These are phyloP conservation scores for Zygoascus flipseniorum DNA, from an alignment of 805 yeast genomes.

Conservation along the genomic window DNA sequence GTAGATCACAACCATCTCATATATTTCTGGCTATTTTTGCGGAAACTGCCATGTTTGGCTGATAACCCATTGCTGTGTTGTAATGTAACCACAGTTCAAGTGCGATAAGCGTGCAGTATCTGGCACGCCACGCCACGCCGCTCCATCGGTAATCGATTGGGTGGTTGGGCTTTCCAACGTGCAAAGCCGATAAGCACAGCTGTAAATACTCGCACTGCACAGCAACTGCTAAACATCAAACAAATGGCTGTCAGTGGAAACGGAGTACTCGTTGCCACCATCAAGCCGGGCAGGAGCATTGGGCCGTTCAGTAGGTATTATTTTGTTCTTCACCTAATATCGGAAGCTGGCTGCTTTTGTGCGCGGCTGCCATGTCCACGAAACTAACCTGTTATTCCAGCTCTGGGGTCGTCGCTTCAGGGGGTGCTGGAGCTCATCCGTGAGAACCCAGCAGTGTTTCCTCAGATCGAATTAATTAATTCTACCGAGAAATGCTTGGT, in stretches of 20 bases:
- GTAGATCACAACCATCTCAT: too few relatives aligned
- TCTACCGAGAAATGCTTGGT: constrained; percentile 8
- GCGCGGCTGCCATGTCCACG: too few relatives aligned
- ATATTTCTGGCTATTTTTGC: too few relatives aligned
- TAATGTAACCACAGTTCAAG: too few relatives aligned
- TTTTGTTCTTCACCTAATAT: not conserved
- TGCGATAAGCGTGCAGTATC: not conserved
- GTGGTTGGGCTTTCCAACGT: not conserved
- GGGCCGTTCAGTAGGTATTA: constrained; percentile 10
- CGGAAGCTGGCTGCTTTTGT: too few relatives aligned
- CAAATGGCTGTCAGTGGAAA: constrained; percentile 2
- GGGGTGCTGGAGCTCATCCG: constrained; percentile 10
- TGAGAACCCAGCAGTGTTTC: constrained; percentile 9
- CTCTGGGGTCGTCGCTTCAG: constrained; percentile 15
- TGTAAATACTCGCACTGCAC: too few relatives aligned
- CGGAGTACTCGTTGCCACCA: not conserved
- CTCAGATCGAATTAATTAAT: constrained; percentile 16
- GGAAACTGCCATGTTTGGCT: too few relatives aligned
- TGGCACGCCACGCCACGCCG: not conserved
- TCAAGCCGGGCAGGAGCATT: constrained; percentile 10
- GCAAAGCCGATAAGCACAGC: not conserved
- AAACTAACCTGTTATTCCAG: constrained; percentile 3
- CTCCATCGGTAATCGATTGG: not conserved
- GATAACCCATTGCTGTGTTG: too few relatives aligned
- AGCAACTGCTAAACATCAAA: not conserved